These are phyloP conservation scores for Deuterostichococcus epilithicus DNA, from an alignment of 139 green algal species.

Conservation along the genomic window DNA sequence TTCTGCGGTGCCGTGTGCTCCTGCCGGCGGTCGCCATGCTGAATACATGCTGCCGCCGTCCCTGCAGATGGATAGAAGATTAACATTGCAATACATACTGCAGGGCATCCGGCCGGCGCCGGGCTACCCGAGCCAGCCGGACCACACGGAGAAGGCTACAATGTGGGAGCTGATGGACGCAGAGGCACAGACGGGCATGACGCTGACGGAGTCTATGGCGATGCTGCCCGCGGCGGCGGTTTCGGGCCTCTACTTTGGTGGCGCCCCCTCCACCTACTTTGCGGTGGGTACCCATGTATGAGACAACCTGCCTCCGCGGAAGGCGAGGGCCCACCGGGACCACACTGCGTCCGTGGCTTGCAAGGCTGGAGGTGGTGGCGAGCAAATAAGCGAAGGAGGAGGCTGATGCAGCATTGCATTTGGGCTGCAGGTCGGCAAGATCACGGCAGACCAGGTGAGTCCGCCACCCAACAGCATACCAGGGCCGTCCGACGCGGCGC, in stretches of 20 bases:
- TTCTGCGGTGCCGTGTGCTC: not conserved
- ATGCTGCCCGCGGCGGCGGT: constrained; percentile 95
- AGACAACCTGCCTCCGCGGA: too few relatives aligned
- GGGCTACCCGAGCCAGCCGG: constrained; percentile 97
- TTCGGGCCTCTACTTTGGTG: constrained; percentile 93
- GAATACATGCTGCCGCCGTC: not conserved
- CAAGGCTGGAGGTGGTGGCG: too few relatives aligned
- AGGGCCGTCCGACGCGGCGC: too few relatives aligned
- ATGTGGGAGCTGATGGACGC: constrained; percentile 95
- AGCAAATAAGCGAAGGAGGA: too few relatives aligned
- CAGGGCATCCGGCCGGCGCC: constrained; percentile 94
- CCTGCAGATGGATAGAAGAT: not conserved
- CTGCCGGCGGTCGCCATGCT: not conserved
- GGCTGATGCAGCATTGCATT: too few relatives aligned
- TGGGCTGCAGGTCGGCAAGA: too few relatives aligned
- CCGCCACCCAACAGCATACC: too few relatives aligned
- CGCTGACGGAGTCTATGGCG: constrained; percentile 91
- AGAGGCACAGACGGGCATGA: constrained; percentile 74
- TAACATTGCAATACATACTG: not conserved
- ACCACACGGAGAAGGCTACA: constrained; percentile 96
- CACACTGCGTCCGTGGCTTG: too few relatives aligned
- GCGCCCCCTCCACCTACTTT: constrained; percentile 86
- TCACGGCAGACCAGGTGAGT: constrained; percentile 82
- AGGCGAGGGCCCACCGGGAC: too few relatives aligned
- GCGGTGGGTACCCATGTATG: too few relatives aligned